Conservation (phyloP, 805 yeast genomes). For the Hanseniaspora thailandica region DNA sequence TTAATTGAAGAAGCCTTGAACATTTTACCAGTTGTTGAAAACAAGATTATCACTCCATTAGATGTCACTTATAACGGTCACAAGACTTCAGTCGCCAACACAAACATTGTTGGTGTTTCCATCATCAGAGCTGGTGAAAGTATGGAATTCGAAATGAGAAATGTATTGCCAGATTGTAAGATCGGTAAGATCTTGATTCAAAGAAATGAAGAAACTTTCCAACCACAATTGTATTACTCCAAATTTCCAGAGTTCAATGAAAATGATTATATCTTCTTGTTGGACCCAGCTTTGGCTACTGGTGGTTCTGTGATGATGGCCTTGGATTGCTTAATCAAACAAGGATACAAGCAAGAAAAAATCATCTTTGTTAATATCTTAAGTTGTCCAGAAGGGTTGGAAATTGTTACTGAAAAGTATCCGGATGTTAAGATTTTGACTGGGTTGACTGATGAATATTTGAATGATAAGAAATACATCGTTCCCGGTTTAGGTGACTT, state of each 20-base stretch:
- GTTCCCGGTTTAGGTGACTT: conserved; percentile 96
- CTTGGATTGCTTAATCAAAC: conserved; percentile 70
- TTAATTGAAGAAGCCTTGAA: conserved; percentile 93
- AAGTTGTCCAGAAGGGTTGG: conserved; percentile 90
- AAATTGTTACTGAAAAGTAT: conserved; percentile 60
- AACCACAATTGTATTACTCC: conserved; percentile 82
- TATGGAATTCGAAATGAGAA: conserved; percentile 97
- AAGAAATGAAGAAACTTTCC: conserved; percentile 94
- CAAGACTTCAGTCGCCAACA: conserved; percentile 60
- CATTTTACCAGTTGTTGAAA: conserved; percentile 74
- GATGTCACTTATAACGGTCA: conserved; percentile 64
- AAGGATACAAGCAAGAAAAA: conserved; percentile 81
- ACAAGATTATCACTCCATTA: conserved; percentile 63
- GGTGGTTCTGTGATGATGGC: conserved; percentile 99
- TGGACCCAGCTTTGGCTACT: conserved; percentile 97
- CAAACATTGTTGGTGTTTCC: conserved; percentile 81
- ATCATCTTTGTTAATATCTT: conserved; percentile 82
- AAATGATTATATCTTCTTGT: conserved; percentile 74
- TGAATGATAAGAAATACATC: conserved; percentile 75
- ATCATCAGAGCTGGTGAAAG: conserved; percentile 98
- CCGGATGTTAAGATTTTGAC: conserved; percentile 84
- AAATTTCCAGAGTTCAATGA: conserved; percentile 88
- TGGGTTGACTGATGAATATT: conserved; percentile 80
- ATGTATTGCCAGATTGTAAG: conserved; percentile 91
- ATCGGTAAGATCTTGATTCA: conserved; percentile 94